phyloP scores from a whole-genome alignment of 441 rosid genomes.

The Gossypium gossypioides region DNA sequence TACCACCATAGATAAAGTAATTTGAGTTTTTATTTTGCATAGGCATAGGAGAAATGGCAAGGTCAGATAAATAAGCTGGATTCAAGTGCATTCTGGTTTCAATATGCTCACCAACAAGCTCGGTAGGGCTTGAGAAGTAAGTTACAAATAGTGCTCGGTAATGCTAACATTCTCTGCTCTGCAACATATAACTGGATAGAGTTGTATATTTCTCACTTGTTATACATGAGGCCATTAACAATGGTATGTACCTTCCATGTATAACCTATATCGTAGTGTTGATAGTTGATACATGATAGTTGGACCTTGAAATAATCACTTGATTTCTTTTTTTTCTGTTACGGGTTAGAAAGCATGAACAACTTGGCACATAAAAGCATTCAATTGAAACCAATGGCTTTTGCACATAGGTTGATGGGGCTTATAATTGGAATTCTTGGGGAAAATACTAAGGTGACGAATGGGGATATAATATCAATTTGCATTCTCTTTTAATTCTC shows the following conservation, averaged over 20 bases:
- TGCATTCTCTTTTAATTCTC: background rate
- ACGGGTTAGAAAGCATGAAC: constrained; percentile 86
- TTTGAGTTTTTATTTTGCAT: constrained; percentile 14
- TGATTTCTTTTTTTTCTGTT: constrained; percentile 15
- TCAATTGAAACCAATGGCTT: constrained; percentile 52
- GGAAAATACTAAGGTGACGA: constrained; percentile 72
- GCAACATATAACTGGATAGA: constrained; percentile 69
- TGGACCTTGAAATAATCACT: constrained; percentile 9
- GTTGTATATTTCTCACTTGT: constrained; percentile 61
- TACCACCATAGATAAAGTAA: constrained; percentile 9
- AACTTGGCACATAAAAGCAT: constrained; percentile 72
- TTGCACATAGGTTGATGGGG: constrained; percentile 56
- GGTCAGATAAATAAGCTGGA: constrained; percentile 70
- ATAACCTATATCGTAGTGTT: background rate
- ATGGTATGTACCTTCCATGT: constrained; percentile 31
- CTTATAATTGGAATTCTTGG: constrained; percentile 70
- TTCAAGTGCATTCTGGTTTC: constrained; percentile 76
- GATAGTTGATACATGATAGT: background rate
- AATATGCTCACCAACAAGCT: constrained; percentile 68
- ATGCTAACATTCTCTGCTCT: constrained; percentile 35
- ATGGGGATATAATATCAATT: constrained; percentile 4
- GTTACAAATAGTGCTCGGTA: constrained; percentile 82
- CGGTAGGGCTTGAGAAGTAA: constrained; percentile 75
- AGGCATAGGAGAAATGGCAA: constrained; percentile 96
- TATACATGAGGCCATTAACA: constrained; percentile 74